Evolutionary conservation across 768 basidiomycete species (phyloP).

Genomic region (Gloeophyllum trabeum): DNA sequence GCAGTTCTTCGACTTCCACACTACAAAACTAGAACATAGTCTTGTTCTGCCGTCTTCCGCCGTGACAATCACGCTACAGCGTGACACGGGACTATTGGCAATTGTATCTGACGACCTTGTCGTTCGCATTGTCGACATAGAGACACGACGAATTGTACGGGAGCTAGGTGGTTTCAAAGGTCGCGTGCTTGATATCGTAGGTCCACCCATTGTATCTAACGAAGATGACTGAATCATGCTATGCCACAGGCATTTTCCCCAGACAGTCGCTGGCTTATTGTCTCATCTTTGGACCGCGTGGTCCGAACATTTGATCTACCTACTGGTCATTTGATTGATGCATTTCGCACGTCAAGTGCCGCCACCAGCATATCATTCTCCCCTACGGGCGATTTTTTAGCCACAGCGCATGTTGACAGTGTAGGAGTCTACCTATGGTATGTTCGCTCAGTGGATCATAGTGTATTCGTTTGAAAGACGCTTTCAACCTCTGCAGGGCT

Average conservation of each 20-base stretch:
- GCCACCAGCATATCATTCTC: constrained; percentile 90
- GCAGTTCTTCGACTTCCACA: constrained; percentile 96
- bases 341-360: constrained; percentile 77
- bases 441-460: constrained; percentile 14
- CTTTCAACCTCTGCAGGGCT: constrained; percentile 41
- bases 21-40: constrained; percentile 59
- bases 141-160: constrained; percentile 79
- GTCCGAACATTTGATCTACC: constrained; percentile 96
- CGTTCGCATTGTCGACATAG: constrained; percentile 83
- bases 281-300: constrained; percentile 80
- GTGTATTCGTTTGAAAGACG: too few relatives aligned
- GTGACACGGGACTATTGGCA: constrained; percentile 78
- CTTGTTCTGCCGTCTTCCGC: constrained; percentile 57
- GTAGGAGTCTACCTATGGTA: constrained; percentile 94
- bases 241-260: constrained; percentile 78
- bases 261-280: constrained; percentile 89
- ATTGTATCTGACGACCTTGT: constrained; percentile 77
- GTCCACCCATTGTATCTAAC: constrained; percentile 13
- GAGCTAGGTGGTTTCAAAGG: constrained; percentile 79
- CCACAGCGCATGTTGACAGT: constrained; percentile 88
- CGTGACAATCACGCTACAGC: constrained; percentile 65
- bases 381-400: constrained; percentile 91
- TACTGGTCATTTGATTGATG: constrained; percentile 85
- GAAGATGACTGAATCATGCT: neutral
- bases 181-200: constrained; percentile 80